Base-by-base conservation (phyloP, 2,329 filamentous ascomycete genomes). In the Curvularia hawaiiensis region DNA sequence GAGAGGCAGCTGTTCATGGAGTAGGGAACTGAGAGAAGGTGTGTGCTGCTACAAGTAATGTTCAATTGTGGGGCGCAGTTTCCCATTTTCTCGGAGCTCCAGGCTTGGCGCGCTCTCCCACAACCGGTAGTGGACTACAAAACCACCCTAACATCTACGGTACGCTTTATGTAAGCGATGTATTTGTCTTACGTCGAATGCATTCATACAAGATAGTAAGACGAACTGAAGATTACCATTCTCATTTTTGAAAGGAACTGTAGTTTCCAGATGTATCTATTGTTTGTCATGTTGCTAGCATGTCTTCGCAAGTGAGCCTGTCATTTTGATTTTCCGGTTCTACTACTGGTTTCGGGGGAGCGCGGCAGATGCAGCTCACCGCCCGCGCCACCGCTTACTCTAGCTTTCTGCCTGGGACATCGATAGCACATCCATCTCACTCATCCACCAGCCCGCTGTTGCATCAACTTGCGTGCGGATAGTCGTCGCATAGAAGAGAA, bases 1-100 rank as follows among this genome's bases (percentile, higher is more conserved):
- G 59, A 10, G 26, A 63, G 41, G 60, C 68, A 59, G 58, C 54
- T 31, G 38, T 55, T 63, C 72, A 75, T 75, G 54, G 51, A 51
- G 48, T 49, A 50, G 52, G 46, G 39, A 30, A 43, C 30, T 57
- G 38, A 38, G 12, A 50, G 48, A 49, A 53, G 49, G 46, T 45
- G 30, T 33, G 16, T 49, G 41, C 7, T 43, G 58, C 56, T 57
- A 52, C 44, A 48, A 35, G 52, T 50, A 41, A 47, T 20, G 51
- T 45, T 18, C 44, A 52, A 54, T 50, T 48, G 56, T 58, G 56
- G 62, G 63, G 66, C 44, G 61, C 55, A 10, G 62, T 24, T 49
- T 49, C 35, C 47, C 50, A 62, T 66, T 67, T 69, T 69, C 61
- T 63, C 52, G 52, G 54, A 59, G 51, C 60, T 58, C 47, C 18